These are phyloP conservation scores for Solanum gandarillasii DNA, from an alignment of 257 asterid genomes.

Conservation along the genomic window DNA sequence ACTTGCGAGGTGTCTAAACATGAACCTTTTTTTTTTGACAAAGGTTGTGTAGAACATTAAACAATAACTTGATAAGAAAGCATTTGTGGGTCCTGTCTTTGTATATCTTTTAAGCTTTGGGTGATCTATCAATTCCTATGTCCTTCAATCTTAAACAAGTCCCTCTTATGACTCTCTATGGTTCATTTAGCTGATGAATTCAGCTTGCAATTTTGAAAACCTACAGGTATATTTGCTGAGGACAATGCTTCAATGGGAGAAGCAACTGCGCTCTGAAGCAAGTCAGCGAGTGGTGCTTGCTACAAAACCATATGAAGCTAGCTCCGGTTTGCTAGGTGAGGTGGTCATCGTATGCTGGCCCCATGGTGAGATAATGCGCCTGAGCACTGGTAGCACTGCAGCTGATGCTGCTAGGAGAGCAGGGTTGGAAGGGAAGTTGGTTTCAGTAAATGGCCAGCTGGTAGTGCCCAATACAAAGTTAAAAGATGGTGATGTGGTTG, in stretches of 20 bases:
- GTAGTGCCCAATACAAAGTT: constrained; percentile 75
- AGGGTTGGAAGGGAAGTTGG: constrained; percentile 76
- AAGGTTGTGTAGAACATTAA: neutral
- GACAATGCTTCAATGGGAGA: constrained; percentile 99
- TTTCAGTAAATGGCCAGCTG: constrained; percentile 75
- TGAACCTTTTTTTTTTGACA: neutral
- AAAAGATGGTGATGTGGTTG: constrained; percentile 95
- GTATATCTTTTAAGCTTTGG: neutral
- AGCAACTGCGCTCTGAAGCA: constrained; percentile 75
- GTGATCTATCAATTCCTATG: neutral
- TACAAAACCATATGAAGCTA: constrained; percentile 9
- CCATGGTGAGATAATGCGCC: constrained; percentile 77
- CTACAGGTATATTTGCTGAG: constrained; percentile 65
- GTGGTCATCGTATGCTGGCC: constrained; percentile 95
- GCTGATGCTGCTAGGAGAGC: constrained; percentile 87
- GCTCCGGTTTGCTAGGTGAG: constrained; percentile 43
- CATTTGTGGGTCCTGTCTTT: neutral
- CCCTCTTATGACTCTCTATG: neutral
- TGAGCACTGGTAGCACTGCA: constrained; percentile 90
- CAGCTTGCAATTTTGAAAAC: neutral
- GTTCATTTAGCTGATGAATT: neutral
- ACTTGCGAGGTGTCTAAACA: neutral
- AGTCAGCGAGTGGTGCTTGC: constrained; percentile 24
- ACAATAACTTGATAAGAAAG: neutral
- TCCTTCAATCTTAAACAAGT: neutral